Percentiles rank a stretch among this genome's conserved stretches.
Evolutionary conservation across 768 basidiomycete species (phyloP).

Genomic region (Lactifluus echinatus): DNA sequence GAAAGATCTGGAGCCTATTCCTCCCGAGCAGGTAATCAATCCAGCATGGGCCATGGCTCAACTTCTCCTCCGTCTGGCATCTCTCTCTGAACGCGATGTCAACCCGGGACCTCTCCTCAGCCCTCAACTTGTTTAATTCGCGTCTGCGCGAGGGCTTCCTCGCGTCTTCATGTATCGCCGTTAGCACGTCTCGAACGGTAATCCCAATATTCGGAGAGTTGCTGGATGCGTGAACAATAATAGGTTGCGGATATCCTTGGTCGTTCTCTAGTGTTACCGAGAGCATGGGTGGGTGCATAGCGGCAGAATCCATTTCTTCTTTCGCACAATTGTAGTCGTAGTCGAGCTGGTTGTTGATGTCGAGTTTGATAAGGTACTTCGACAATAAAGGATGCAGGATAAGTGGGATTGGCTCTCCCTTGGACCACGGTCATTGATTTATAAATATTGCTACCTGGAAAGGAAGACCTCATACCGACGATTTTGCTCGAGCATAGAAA

Average conservation of each 20-base stretch:
- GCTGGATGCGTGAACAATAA: background rate
- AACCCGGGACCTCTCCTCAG: background rate
- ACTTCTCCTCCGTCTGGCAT: background rate
- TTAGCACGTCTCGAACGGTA: background rate
- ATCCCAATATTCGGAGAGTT: background rate
- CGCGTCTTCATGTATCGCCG: background rate
- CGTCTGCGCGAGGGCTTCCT: background rate
- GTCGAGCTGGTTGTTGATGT: background rate
- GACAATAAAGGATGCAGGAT: background rate
- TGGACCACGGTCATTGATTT: background rate
- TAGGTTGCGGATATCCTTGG: slow-evolving; percentile 1
- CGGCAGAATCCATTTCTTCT: slow-evolving; percentile 1
- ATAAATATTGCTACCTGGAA: too few relatives aligned
- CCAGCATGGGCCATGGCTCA: background rate
- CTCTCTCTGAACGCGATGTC: background rate
- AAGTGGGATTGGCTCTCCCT: slow-evolving; percentile 1
- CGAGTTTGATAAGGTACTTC: slow-evolving; percentile 8
- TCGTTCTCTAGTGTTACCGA: slow-evolving; percentile 1
- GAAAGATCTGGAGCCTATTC: background rate
- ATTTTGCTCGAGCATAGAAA: slow-evolving; percentile 11
- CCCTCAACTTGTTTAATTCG: background rate
- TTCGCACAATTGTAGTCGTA: background rate
- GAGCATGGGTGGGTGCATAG: background rate
- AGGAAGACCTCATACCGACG: background rate
- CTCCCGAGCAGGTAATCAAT: background rate